These are phyloP conservation scores for Uronychia setigera DNA, from an alignment of 73 alveolate genomes.

Conservation along the genomic window DNA sequence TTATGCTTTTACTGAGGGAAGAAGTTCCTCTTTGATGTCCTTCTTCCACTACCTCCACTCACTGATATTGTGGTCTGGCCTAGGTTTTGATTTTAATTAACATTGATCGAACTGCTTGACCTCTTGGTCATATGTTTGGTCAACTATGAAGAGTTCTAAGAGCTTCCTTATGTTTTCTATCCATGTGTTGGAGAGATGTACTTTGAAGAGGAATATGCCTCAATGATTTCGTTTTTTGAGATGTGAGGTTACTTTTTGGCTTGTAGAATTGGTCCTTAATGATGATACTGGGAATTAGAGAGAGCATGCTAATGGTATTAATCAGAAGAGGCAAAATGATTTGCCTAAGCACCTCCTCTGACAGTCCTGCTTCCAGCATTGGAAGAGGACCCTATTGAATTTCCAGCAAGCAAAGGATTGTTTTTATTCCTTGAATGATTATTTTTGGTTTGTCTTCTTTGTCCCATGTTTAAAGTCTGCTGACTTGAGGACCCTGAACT, in stretches of 20 bases:
- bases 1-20: not conserved
- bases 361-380: not conserved
- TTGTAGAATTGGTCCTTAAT: too few relatives aligned
- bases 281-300: too few relatives aligned
- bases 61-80: not conserved
- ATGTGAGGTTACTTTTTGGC: not conserved
- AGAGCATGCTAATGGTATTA: too few relatives aligned
- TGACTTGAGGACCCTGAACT: not conserved
- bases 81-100: too few relatives aligned
- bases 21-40: not conserved
- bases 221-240: not conserved
- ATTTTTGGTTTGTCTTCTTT: not conserved
- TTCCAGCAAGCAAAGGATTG: not conserved
- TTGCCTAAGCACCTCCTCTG: not conserved
- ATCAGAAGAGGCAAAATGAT: too few relatives aligned
- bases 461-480: not conserved
- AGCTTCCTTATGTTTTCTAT: not conserved
- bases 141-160: too few relatives aligned
- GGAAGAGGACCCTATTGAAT: not conserved
- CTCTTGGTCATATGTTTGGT: not conserved
- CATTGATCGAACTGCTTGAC: not conserved
- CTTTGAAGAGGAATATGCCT: not conserved
- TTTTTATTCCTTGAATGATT: not conserved
- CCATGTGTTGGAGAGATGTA: not conserved
- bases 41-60: too few relatives aligned